Conservation (phyloP, 2,329 filamentous ascomycete genomes). For the Nemania sp. region DNA sequence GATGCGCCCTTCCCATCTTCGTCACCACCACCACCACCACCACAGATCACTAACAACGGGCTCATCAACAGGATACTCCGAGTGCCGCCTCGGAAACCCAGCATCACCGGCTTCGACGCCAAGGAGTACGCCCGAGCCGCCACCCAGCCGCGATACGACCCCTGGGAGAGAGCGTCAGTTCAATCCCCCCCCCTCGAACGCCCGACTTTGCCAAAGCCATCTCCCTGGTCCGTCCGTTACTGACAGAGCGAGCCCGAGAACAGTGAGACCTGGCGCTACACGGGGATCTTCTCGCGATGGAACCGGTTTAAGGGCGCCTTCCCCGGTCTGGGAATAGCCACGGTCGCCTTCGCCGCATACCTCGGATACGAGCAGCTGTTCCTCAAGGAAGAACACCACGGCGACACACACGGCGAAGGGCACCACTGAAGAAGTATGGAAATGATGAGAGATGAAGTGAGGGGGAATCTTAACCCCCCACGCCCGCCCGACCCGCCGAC, state of each 20-base stretch:
- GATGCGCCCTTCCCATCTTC: background rate
- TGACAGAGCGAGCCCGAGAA: constrained; percentile 4
- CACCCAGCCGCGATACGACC: constrained; percentile 65
- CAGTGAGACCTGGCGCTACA: constrained; percentile 96
- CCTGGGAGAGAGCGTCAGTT: constrained; percentile 68
- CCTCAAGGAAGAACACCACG: constrained; percentile 71
- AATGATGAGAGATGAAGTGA: background rate
- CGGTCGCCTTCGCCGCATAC: constrained; percentile 88
- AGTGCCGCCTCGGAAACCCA: constrained; percentile 60
- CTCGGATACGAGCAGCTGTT: constrained; percentile 90
- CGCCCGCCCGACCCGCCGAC: background rate
- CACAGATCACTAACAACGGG: constrained; percentile 16
- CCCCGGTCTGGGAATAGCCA: constrained; percentile 89
- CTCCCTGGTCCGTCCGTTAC: background rate
- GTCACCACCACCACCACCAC: background rate
- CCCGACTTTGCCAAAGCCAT: background rate
- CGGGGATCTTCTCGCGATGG: constrained; percentile 81
- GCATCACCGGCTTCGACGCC: constrained; percentile 92
- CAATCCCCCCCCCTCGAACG: background rate
- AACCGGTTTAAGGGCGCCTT: constrained; percentile 88
- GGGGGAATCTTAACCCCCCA: background rate
- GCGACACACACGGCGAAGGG: constrained; percentile 57
- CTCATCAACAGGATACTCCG: constrained; percentile 52
- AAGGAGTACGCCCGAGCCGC: constrained; percentile 76
- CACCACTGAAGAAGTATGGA: constrained; percentile 60